A percentile compares a stretch with the other conserved stretches of the same genome.
phyloP scores from a whole-genome alignment of 345 rosid genomes.

The Eucalyptus globulus region DNA sequence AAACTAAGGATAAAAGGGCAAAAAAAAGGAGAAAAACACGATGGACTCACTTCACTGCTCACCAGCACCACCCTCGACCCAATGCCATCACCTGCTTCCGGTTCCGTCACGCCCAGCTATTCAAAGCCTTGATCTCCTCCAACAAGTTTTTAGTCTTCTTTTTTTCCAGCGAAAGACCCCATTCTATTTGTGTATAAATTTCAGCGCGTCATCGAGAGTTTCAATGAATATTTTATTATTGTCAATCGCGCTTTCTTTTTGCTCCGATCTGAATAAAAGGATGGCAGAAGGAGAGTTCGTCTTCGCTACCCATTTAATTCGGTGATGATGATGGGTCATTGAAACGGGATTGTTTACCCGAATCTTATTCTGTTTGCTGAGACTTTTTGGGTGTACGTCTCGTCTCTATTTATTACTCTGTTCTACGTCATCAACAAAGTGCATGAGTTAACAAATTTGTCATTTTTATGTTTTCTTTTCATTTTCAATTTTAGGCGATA shows the following conservation, averaged over 20 bases:
- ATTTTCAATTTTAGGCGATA: background rate
- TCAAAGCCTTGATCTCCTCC: slow-evolving; percentile 4
- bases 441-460: background rate
- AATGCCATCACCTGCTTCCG: background rate
- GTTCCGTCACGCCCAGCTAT: background rate
- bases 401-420: background rate
- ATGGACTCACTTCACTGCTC: too few relatives aligned
- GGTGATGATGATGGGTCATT: slow-evolving; percentile 17
- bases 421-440: slow-evolving; percentile 2
- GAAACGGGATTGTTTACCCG: background rate
- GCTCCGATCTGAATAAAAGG: slow-evolving; percentile 23
- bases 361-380: slow-evolving; percentile 7
- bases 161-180: slow-evolving; percentile 42
- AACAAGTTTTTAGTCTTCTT: background rate
- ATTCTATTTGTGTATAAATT: slow-evolving; percentile 8
- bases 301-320: background rate
- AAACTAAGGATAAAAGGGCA: too few relatives aligned
- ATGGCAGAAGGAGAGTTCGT: background rate
- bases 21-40: too few relatives aligned
- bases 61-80: too few relatives aligned
- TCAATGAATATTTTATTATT: slow-evolving; percentile 7
- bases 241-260: slow-evolving; percentile 4
- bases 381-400: slow-evolving; percentile 19
- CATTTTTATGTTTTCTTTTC: slow-evolving; percentile 12
- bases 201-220: slow-evolving; percentile 19